These are phyloP conservation scores for Salmacisia buchloeana DNA, from an alignment of 1,284 basidiomycete species.

Conservation along the genomic window DNA sequence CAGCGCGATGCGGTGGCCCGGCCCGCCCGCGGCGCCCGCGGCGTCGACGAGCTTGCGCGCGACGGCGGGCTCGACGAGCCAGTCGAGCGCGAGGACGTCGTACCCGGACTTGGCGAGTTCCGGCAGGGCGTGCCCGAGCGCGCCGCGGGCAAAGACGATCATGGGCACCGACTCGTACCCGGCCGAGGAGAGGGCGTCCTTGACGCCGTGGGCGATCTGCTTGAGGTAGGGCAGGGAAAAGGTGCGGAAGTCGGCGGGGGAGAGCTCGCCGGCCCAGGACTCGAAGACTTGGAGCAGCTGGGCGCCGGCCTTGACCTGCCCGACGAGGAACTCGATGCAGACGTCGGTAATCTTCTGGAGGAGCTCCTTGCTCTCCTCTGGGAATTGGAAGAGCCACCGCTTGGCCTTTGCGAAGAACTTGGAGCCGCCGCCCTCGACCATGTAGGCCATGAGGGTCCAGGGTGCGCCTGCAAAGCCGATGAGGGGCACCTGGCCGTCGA, in stretches of 20 bases:
- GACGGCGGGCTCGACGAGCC: constrained; percentile 43
- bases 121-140: constrained; percentile 42
- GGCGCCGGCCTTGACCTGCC: constrained; percentile 46
- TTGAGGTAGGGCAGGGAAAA: constrained; percentile 46
- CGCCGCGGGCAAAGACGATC: constrained; percentile 48
- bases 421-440: constrained; percentile 49
- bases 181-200: constrained; percentile 38
- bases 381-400: constrained; percentile 46
- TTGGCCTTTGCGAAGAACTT: constrained; percentile 49
- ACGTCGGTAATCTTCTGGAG: constrained; percentile 44
- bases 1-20: constrained; percentile 61
- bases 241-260: constrained; percentile 46
- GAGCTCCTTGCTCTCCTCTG: constrained; percentile 44
- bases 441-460: constrained; percentile 51
- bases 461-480: constrained; percentile 50
- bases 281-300: constrained; percentile 49
- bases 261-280: constrained; percentile 50
- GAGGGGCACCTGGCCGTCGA: constrained; percentile 47
- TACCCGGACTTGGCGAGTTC: constrained; percentile 46
- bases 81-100: constrained; percentile 48
- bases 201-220: constrained; percentile 40
- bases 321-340: constrained; percentile 47
- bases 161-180: constrained; percentile 39
- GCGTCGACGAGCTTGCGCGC: constrained; percentile 41
- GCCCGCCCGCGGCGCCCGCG: constrained; percentile 30